A percentile compares a stretch with the other conserved stretches of the same genome.
phyloP scores from a whole-genome alignment of 2,329 filamentous ascomycete species.

The Penicillium sp. region DNA sequence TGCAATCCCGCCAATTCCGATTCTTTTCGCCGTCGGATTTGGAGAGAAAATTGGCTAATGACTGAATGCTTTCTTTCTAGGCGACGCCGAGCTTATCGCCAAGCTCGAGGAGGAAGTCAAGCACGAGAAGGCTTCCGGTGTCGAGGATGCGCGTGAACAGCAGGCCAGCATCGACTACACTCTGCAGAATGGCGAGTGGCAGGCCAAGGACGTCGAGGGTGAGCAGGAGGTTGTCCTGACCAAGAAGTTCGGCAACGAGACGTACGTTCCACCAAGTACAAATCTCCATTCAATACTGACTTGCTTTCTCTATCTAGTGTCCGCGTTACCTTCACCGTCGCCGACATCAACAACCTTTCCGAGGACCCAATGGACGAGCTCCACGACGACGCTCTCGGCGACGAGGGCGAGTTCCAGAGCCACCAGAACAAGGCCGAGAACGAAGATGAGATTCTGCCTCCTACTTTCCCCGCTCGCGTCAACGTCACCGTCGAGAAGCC shows the following conservation, averaged over 20 bases:
- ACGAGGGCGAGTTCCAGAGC: conserved; percentile 57
- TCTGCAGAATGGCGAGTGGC: conserved; percentile 78
- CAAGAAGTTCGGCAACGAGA: conserved; percentile 82
- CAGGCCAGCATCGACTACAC: conserved; percentile 91
- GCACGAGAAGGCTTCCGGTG: conserved; percentile 79
- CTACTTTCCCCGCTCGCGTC: conserved; percentile 74
- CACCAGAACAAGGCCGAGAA: conserved; percentile 51
- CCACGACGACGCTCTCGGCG: conserved; percentile 56
- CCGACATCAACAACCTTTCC: conserved; percentile 70
- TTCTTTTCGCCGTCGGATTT: neutral
- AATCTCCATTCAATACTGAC: neutral
- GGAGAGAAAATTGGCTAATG: conserved; percentile 1
- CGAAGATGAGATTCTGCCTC: conserved; percentile 50
- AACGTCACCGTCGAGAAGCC: conserved; percentile 88
- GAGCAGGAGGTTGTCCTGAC: conserved; percentile 84
- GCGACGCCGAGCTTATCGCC: conserved; percentile 75
- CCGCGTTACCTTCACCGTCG: conserved; percentile 78
- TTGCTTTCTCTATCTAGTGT: conserved; percentile 47
- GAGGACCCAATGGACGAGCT: conserved; percentile 53
- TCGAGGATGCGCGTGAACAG: conserved; percentile 69
- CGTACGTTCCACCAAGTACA: conserved; percentile 53
- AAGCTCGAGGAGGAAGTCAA: conserved; percentile 84
- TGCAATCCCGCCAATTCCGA: neutral
- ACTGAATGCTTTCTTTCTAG: conserved; percentile 30
- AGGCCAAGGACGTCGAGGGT: conserved; percentile 74